A percentile compares a stretch with the other conserved stretches of the same genome.
Conservation (phyloP, 345 rosid species). For the Fremontodendron californicum region DNA sequence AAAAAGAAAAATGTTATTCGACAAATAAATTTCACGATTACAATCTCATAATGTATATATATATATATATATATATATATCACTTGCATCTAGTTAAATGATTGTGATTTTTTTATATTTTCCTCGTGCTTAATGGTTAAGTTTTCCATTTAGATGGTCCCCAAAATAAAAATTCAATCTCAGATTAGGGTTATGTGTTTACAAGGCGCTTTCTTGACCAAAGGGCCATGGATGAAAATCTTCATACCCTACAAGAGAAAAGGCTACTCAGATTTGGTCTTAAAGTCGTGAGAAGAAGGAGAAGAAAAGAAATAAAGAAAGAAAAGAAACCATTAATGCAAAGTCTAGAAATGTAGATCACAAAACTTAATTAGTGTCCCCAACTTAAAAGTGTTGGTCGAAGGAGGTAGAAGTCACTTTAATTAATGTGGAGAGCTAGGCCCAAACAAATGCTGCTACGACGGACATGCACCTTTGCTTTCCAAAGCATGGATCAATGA, state of each 20-base stretch:
- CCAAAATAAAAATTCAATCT: not conserved
- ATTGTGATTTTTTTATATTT: not conserved
- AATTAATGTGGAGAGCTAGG: not conserved
- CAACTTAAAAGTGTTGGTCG: not conserved
- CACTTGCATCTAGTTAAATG: not conserved
- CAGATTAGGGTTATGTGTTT: not conserved
- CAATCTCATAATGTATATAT: no score
- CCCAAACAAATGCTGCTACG: not conserved
- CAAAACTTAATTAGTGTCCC: not conserved
- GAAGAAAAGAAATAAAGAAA: no score
- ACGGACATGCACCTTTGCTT: not conserved
- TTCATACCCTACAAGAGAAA: not conserved
- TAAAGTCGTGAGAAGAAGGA: not conserved
- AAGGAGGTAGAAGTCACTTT: not conserved
- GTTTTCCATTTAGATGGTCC: not conserved
- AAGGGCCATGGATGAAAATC: not conserved
- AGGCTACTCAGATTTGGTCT: not conserved
- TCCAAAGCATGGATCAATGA: no score
- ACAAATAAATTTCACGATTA: no score
- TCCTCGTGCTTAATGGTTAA: not conserved
- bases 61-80: no score
- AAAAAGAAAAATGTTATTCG: no score
- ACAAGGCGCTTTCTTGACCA: not conserved
- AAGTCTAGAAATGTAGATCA: not conserved
- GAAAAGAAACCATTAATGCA: conserved; percentile 3